phyloP scores from a whole-genome alignment of 306 rosid species.

The Citrullus mucosospermus region DNA sequence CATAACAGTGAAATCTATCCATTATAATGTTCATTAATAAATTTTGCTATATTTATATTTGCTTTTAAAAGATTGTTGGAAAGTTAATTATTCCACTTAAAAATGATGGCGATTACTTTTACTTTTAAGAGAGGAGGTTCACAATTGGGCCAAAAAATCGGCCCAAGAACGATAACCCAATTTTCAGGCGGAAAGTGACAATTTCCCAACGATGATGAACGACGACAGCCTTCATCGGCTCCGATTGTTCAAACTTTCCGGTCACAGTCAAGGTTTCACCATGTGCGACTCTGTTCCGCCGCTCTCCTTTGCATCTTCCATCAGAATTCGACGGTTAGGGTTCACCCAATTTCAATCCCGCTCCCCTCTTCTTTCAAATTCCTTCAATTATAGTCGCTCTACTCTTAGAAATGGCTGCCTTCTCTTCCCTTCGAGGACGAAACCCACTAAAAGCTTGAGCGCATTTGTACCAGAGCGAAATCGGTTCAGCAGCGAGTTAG shows the following conservation, averaged over 20 bases:
- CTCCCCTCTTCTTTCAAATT: conserved; percentile 12
- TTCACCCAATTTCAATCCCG: conserved; percentile 2
- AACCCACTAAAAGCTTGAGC: conserved; percentile 8
- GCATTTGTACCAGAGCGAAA: conserved; percentile 11
- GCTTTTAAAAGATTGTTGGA: no score
- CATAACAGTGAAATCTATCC: no score
- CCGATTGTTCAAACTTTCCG: not conserved
- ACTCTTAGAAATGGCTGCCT: conserved; percentile 6
- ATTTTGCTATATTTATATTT: no score
- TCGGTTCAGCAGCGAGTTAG: conserved; percentile 25
- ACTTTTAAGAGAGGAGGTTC: not conserved
- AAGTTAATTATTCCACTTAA: no score
- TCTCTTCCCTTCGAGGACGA: not conserved
- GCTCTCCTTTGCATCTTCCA: conserved; percentile 17
- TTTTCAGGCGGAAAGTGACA: not conserved
- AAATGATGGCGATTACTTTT: no score
- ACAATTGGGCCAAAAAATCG: not conserved
- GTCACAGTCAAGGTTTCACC: not conserved
- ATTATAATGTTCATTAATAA: no score
- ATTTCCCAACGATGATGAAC: not conserved
- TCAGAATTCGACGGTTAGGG: conserved; percentile 22
- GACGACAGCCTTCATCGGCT: not conserved
- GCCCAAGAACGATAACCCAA: not conserved
- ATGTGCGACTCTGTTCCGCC: conserved; percentile 34
- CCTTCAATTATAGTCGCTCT: not conserved